Conservation (phyloP, 2,329 filamentous ascomycete species). For the Trichophyton simii region DNA sequence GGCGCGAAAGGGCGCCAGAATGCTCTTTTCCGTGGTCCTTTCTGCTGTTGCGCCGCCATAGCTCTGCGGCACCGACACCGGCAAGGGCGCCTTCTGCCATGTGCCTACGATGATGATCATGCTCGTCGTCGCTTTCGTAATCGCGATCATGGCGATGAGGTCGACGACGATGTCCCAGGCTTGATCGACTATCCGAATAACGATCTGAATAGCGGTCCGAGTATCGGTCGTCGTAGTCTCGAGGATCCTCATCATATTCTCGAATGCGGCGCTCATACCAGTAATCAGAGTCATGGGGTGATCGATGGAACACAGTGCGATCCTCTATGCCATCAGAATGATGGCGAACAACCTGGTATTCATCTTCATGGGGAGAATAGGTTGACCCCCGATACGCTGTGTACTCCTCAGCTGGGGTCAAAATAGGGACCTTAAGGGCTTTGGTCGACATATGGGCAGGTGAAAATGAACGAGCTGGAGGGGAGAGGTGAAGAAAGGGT, state of each 20-base stretch:
- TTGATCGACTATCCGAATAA: constrained; percentile 31
- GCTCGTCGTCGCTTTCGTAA: constrained; percentile 49
- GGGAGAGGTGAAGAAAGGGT: constrained; percentile 26
- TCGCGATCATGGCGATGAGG: constrained; percentile 26
- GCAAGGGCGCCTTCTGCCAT: constrained; percentile 51
- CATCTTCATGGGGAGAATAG: constrained; percentile 40
- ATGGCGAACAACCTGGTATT: constrained; percentile 46
- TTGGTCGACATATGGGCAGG: constrained; percentile 32
- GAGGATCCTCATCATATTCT: constrained; percentile 40
- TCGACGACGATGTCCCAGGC: constrained; percentile 34
- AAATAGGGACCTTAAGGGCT: background rate
- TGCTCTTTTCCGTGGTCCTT: constrained; percentile 38
- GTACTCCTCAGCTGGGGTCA: background rate
- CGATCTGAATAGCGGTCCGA: constrained; percentile 27
- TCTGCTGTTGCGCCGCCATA: constrained; percentile 47
- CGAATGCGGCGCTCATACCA: constrained; percentile 48
- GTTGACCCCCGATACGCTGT: constrained; percentile 40
- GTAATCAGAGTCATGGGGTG: constrained; percentile 46
- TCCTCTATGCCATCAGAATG: constrained; percentile 43
- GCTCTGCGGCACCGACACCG: constrained; percentile 48
- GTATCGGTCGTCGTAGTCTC: constrained; percentile 31
- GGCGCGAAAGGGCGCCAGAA: constrained; percentile 38
- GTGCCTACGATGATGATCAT: constrained; percentile 42
- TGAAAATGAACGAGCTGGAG: constrained; percentile 37
- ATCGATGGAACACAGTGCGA: constrained; percentile 32